Evolutionary conservation across 164 flowering plant species (phyloP), one percentile per base, ranked within the genome.

Genomic region (Vitis vinifera): DNA sequence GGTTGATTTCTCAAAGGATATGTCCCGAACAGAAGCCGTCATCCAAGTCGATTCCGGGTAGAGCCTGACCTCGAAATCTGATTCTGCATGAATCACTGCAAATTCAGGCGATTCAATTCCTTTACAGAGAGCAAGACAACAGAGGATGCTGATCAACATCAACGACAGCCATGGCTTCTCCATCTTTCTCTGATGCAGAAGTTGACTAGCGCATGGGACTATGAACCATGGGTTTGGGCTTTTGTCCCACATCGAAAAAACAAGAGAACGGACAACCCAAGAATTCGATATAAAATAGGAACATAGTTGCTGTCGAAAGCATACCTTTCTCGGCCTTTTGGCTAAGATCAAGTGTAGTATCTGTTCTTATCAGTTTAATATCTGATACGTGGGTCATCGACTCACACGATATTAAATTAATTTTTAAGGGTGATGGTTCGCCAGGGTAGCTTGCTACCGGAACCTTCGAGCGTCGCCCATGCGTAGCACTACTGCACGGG

Each of bases 1-100:
- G 44, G 91, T 87, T 55, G 93, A 84, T 58, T 77, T 85, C 14
- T 78, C 82, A 68, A 89, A 89, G 60, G 94, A 89, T 65, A 79
- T 59, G 17, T 73, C 80, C 17, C 50, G 73, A 48, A 75, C 85
- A 1, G 79, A 63, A 56, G 90, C 89, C 23, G 90, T 76, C 82
- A 89, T 86, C 94, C 94, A 89, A 0, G 81, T 65, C 19, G 89
- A 74, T 10, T 82, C 79, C 29, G 72, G 56, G 81, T 87, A 86
- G 53, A 82, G 79, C 66, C 94, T 81, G 81, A 89, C 70, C 75
- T 89, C 94, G 51, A 87, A 84, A 60, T 85, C 89, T 0, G 85
- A 82, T 47, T 83, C 91, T 0, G 78, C 57, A 71, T 81, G 88
- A 17, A 85, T 56, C 59, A 87, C 86, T n/a, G 76, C 71, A 79